These are phyloP conservation scores for Zanthoxylum bungeanum DNA, from an alignment of 345 rosid species.

Conservation along the genomic window DNA sequence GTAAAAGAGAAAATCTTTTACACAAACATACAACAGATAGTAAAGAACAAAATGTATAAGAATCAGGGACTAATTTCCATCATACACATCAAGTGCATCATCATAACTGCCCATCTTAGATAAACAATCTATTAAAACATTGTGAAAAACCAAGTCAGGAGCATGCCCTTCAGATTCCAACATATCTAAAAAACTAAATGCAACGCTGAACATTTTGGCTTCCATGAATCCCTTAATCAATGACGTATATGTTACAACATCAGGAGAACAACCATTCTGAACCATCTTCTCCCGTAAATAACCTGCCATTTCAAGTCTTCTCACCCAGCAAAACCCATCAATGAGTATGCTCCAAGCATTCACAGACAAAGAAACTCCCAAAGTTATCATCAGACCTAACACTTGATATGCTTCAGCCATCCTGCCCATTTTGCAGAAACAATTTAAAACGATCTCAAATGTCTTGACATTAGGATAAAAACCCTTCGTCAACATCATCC, in stretches of 20 bases:
- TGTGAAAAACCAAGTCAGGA: constrained; percentile 62
- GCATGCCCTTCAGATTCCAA: constrained; percentile 39
- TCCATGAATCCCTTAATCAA: constrained; percentile 57
- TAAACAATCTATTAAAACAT: constrained; percentile 53
- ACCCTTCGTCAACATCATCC: constrained; percentile 49
- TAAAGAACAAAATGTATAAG: constrained; percentile 58
- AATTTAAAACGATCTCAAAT: constrained; percentile 48
- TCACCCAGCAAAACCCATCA: constrained; percentile 36
- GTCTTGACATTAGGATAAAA: constrained; percentile 51
- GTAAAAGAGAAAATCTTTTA: constrained; percentile 30
- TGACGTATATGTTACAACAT: constrained; percentile 57
- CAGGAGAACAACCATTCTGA: constrained; percentile 49
- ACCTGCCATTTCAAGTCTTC: constrained; percentile 41
- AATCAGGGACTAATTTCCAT: constrained; percentile 55
- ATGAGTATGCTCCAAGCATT: constrained; percentile 52
- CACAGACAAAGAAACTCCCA: constrained; percentile 51
- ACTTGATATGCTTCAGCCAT: constrained; percentile 44
- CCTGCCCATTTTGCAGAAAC: constrained; percentile 41
- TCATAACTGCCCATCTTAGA: constrained; percentile 51
- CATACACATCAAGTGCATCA: constrained; percentile 48
- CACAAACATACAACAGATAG: constrained; percentile 42
- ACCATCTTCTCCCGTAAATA: constrained; percentile 51
- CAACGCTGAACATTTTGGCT: constrained; percentile 41
- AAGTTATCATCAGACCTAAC: constrained; percentile 42
- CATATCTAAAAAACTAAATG: constrained; percentile 35